phyloP scores from a whole-genome alignment of 176 grass and related monocot genomes.

The Rhynchospora breviuscula region DNA sequence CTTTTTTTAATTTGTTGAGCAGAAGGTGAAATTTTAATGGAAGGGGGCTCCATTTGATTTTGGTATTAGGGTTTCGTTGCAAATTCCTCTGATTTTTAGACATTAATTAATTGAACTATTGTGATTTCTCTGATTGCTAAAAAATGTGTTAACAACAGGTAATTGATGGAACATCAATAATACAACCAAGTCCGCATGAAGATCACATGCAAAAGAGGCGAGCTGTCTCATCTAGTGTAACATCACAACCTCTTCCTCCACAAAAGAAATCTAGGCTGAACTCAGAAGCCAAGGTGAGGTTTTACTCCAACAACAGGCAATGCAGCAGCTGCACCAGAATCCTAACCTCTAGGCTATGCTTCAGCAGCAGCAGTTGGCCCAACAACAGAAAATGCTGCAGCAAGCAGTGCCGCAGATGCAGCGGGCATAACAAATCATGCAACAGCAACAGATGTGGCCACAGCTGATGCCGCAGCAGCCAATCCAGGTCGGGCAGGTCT shows the following conservation, averaged over 20 bases:
- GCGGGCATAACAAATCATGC: slow-evolving; percentile 65
- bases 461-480: slow-evolving; percentile 32
- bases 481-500: slow-evolving; percentile 47
- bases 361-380: slow-evolving; percentile 62
- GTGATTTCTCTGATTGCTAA: background rate
- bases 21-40: background rate
- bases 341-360: slow-evolving; percentile 72
- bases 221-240: slow-evolving; percentile 58
- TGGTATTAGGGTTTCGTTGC: background rate
- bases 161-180: slow-evolving; percentile 77
- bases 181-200: slow-evolving; percentile 71
- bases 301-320: slow-evolving; percentile 55
- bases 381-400: slow-evolving; percentile 46
- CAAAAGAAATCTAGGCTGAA: slow-evolving; percentile 82
- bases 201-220: slow-evolving; percentile 68
- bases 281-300: slow-evolving; percentile 45
- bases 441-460: slow-evolving; percentile 53
- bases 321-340: slow-evolving; percentile 59
- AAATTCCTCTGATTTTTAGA: background rate
- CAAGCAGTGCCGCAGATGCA: slow-evolving; percentile 54
- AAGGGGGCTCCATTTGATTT: background rate
- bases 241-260: slow-evolving; percentile 69
- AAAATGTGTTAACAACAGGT: slow-evolving; percentile 5
- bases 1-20: background rate
- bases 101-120: background rate